phyloP scores from a whole-genome alignment of 257 asterid species.

The Ophiorrhiza pumila region DNA sequence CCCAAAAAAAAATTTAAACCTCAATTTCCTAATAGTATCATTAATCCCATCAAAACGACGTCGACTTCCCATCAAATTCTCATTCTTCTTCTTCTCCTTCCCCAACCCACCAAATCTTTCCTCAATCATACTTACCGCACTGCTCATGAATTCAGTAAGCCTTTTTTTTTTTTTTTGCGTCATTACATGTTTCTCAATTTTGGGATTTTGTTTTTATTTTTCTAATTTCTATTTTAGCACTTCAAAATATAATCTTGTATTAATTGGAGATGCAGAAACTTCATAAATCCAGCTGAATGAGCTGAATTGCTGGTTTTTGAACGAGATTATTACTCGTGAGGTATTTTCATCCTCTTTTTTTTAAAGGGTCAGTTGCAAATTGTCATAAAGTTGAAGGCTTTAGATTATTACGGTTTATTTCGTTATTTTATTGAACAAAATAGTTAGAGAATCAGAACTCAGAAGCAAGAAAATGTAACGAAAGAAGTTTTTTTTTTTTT shows the following conservation, averaged over 20 bases:
- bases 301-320: neutral
- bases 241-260: neutral
- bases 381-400: neutral
- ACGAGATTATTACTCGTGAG: neutral
- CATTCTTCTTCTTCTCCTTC: no score
- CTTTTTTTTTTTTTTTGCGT: no score
- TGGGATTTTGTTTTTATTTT: no score
- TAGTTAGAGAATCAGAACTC: neutral
- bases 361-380: neutral
- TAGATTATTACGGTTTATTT: neutral
- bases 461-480: neutral
- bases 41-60: no score
- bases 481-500: neutral
- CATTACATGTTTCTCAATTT: no score
- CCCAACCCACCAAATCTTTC: no score
- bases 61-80: no score
- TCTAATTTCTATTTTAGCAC: no score
- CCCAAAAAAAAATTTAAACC: no score
- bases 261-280: neutral
- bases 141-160: no score
- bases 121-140: no score
- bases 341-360: neutral
- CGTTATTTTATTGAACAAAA: neutral
- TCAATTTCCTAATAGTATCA: no score
- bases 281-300: neutral